Evolutionary conservation across 768 basidiomycete genomes (phyloP).

Genomic region (Lactarius hatsudake): DNA sequence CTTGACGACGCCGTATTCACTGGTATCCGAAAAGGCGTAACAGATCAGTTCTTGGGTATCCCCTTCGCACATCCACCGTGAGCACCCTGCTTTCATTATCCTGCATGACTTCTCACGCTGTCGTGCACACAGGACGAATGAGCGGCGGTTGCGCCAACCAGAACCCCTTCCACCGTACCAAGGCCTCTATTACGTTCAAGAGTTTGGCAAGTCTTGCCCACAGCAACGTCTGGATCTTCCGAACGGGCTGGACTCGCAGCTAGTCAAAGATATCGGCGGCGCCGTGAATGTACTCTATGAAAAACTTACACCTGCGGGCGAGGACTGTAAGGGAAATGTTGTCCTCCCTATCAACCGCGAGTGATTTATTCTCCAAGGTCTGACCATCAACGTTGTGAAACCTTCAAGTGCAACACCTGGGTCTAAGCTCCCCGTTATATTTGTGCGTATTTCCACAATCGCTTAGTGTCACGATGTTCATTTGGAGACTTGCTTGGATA

Average conservation of each 20-base stretch:
- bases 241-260: not conserved
- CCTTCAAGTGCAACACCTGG: constrained; percentile 19
- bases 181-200: constrained; percentile 26
- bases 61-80: constrained; percentile 43
- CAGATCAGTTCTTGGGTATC: constrained; percentile 40
- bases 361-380: constrained; percentile 22
- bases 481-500: not conserved
- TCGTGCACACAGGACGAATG: constrained; percentile 31
- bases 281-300: constrained; percentile 10
- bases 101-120: too few relatives aligned
- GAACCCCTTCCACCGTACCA: constrained; percentile 20
- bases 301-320: constrained; percentile 14
- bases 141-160: constrained; percentile 40
- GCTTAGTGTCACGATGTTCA: not conserved
- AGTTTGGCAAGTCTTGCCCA: constrained; percentile 31
- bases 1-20: constrained; percentile 35
- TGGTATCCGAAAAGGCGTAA: constrained; percentile 30
- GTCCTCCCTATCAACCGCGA: not conserved
- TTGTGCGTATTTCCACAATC: constrained; percentile 19
- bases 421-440: constrained; percentile 30
- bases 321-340: constrained; percentile 29
- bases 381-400: constrained; percentile 31
- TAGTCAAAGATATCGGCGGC: not conserved
- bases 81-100: constrained; percentile 11
- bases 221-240: constrained; percentile 29